Conservation (phyloP, 2,329 filamentous ascomycete species). For the Blumeriella jaapii region DNA sequence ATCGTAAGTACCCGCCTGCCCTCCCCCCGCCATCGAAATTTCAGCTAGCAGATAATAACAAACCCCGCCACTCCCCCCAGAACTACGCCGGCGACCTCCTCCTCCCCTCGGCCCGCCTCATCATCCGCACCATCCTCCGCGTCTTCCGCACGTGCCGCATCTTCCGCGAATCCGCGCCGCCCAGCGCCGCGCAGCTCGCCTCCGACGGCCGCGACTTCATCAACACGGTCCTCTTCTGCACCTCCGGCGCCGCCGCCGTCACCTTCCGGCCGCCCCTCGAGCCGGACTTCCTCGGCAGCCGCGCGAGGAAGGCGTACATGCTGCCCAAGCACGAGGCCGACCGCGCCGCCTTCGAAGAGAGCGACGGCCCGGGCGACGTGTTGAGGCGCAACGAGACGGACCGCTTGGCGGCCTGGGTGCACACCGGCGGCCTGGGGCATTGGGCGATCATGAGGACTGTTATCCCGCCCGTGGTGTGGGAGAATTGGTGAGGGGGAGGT, state of each 20-base stretch:
- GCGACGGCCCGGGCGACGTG: constrained; percentile 36
- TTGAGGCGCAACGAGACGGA: constrained; percentile 53
- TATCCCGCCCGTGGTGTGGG: constrained; percentile 69
- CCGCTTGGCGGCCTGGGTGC: constrained; percentile 59
- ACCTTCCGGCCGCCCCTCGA: constrained; percentile 54
- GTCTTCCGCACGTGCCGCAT: constrained; percentile 86
- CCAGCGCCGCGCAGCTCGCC: constrained; percentile 36
- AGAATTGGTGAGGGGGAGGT: constrained; percentile 55
- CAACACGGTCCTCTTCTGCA: constrained; percentile 93
- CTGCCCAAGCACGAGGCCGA: constrained; percentile 59
- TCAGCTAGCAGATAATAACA: constrained; percentile 8
- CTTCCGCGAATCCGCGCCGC: constrained; percentile 64
- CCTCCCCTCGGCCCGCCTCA: constrained; percentile 62
- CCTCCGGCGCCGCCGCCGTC: constrained; percentile 27
- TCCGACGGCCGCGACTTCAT: constrained; percentile 59
- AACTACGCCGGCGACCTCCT: constrained; percentile 90
- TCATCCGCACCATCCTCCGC: constrained; percentile 69
- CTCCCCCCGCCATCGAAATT: background rate
- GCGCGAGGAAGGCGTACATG: constrained; percentile 58
- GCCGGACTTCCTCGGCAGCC: constrained; percentile 61
- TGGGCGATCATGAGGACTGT: constrained; percentile 88
- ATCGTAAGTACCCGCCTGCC: constrained; percentile 47
- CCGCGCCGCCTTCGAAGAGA: constrained; percentile 15
- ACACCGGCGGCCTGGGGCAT: constrained; percentile 67
- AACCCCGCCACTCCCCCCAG: constrained; percentile 32